Percentiles rank a stretch among this genome's conserved stretches.
Evolutionary conservation across 1,284 basidiomycete genomes (phyloP).

Genomic region (Cronartium ribicola): DNA sequence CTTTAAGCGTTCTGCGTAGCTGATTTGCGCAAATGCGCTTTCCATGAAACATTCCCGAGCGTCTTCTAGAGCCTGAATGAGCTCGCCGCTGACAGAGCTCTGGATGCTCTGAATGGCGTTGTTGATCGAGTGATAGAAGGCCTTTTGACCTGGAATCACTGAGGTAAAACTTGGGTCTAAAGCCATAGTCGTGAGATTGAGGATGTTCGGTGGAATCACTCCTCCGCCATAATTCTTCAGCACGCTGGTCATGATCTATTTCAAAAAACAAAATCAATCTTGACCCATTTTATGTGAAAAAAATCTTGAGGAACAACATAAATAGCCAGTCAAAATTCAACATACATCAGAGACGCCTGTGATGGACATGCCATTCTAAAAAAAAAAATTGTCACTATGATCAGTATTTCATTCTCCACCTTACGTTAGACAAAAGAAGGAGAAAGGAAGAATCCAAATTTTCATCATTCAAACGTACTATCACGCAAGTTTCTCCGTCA

Average conservation of each 20-base stretch:
- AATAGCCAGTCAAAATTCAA: background rate
- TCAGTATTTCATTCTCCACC: too few species aligned
- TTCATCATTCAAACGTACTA: constrained; percentile 11
- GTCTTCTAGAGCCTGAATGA: constrained; percentile 36
- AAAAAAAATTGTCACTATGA: too few species aligned
- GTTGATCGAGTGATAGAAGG: constrained; percentile 14
- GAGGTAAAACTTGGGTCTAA: constrained; percentile 29
- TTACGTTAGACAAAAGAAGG: too few species aligned
- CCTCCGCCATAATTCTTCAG: constrained; percentile 36
- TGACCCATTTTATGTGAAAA: background rate
- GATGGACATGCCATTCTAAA: constrained; percentile 34
- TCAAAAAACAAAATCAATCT: background rate
- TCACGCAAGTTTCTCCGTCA: constrained; percentile 34
- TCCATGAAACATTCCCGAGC: constrained; percentile 35
- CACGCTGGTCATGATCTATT: constrained; percentile 34
- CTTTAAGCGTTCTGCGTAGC: constrained; percentile 16
- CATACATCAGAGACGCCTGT: constrained; percentile 38
- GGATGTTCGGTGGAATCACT: constrained; percentile 22
- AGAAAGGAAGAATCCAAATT: background rate
- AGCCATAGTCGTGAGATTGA: constrained; percentile 19
- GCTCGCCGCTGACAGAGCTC: constrained; percentile 18
- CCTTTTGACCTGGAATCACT: constrained; percentile 28
- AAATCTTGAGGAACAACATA: background rate
- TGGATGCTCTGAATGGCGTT: constrained; percentile 35
- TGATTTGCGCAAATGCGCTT: background rate